Base-by-base conservation (phyloP, 1,284 basidiomycete species). In the Rhodotorula glutinis region DNA sequence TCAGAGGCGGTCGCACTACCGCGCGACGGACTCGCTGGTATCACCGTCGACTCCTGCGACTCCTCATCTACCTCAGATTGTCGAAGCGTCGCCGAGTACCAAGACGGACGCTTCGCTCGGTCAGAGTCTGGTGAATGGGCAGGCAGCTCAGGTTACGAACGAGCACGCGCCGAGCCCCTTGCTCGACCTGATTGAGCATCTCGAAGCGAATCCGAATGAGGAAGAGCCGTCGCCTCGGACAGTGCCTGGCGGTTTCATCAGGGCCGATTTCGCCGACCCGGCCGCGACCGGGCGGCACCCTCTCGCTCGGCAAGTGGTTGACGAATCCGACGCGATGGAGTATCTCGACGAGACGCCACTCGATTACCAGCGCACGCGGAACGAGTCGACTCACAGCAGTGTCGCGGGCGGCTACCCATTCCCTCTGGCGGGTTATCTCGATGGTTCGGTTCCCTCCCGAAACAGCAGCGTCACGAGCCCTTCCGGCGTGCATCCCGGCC, bases 381-480 rank as follows among this genome's bases (percentile, higher is more conserved):
- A 51, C 25, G 14, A 16, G 16, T 51, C 49, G 27, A 51, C 27
- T 3, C 49, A 51, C 11, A 51, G 49, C 49, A 27, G 25, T 16
- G 57, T 52, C 25, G 33, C 33, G 7, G 33, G 33, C 33, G 53
- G 52, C 3, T 46, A 63, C 33, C 66, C 66, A 1, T 67, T 67
- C 66, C 41, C 47, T 16, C 62, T 67, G 8, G 52, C 62, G 0
- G 47, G 46, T 2, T 65, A 68, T 14, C 62, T 68, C 60, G 63
- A 62, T 11, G 41, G n/a, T 7, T 43, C 62, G 30, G 29, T 43
- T 4, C 41, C 16, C 25, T 33, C 27, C 40, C 33, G 55, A 2
- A 23, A 49, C 25, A 40, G 5, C 0, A 19, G 49, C 5, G 33
- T 38, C 33, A 27, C 25, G 49, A n/a, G 25, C 25, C n/a, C n/a